These are phyloP conservation scores for Macroventuria anomochaeta DNA, from an alignment of 2,329 filamentous ascomycete genomes.

Conservation along the genomic window DNA sequence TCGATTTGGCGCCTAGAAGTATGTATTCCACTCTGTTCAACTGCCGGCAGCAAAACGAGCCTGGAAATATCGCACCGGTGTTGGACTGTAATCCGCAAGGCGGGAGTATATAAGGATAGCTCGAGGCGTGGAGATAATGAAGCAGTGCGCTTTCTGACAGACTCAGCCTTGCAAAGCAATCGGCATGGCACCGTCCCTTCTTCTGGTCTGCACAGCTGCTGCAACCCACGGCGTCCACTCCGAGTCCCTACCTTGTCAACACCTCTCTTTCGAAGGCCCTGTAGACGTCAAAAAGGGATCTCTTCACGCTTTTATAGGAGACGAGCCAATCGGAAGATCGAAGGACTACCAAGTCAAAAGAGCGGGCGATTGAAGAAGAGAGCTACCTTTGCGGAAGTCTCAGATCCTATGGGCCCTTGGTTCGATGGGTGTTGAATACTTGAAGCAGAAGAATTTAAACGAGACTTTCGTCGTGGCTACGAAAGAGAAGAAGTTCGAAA, in stretches of 20 bases:
- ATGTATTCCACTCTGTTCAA: conserved; percentile 5
- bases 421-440: conserved; percentile 66
- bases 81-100: not conserved
- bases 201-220: not conserved
- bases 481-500: conserved; percentile 64
- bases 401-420: conserved; percentile 63
- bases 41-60: not conserved
- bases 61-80: not conserved
- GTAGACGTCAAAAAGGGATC: conserved; percentile 45
- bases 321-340: conserved; percentile 47
- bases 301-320: conserved; percentile 49
- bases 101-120: not conserved
- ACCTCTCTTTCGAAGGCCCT: conserved; percentile 30
- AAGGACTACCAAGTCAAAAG: conserved; percentile 24
- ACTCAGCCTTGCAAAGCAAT: not conserved
- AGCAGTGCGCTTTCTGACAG: not conserved
- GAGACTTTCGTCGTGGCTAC: conserved; percentile 57
- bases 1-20: conserved; percentile 2
- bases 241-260: not conserved
- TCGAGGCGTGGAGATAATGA: not conserved
- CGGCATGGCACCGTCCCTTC: conserved; percentile 1
- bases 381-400: conserved; percentile 53
- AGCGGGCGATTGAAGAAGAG: conserved; percentile 35
- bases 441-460: conserved; percentile 59
- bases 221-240: not conserved